These are phyloP conservation scores for Skeletonema potamos DNA, from an alignment of 108 stramenopile species.

Conservation along the genomic window DNA sequence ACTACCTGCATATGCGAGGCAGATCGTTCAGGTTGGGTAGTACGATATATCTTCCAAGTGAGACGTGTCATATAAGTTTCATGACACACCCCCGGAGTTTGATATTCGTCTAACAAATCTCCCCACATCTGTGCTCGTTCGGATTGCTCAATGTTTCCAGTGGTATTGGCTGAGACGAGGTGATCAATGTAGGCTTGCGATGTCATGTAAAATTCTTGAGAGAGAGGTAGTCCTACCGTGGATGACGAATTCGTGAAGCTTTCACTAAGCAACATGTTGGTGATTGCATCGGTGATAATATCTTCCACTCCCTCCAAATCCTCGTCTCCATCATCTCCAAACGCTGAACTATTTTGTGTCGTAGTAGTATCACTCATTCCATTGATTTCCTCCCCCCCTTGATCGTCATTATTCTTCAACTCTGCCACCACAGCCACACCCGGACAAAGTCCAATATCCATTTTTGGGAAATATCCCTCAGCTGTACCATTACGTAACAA, in stretches of 20 bases:
- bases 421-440: constrained; percentile 6
- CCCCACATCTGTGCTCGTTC: constrained; percentile 22
- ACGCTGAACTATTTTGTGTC: too few species aligned
- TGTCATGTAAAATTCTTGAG: constrained; percentile 6
- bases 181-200: constrained; percentile 9
- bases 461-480: not conserved
- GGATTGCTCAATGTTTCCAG: not conserved
- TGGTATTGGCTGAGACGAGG: not conserved
- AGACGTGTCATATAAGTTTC: constrained; percentile 2
- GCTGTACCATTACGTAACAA: not conserved
- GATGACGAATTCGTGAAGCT: not conserved
- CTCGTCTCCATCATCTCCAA: not conserved
- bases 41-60: constrained; percentile 6
- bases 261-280: not conserved
- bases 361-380: not conserved
- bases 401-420: not conserved
- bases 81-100: constrained; percentile 11
- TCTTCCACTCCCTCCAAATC: not conserved
- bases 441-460: constrained; percentile 19
- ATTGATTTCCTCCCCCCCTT: not conserved
- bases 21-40: not conserved
- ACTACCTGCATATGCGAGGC: constrained; percentile 1
- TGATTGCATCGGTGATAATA: not conserved
- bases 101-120: constrained; percentile 1
- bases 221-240: not conserved